Evolutionary conservation across 1,284 basidiomycete genomes (phyloP).

Genomic region (Cystobasidiaceae sp.): DNA sequence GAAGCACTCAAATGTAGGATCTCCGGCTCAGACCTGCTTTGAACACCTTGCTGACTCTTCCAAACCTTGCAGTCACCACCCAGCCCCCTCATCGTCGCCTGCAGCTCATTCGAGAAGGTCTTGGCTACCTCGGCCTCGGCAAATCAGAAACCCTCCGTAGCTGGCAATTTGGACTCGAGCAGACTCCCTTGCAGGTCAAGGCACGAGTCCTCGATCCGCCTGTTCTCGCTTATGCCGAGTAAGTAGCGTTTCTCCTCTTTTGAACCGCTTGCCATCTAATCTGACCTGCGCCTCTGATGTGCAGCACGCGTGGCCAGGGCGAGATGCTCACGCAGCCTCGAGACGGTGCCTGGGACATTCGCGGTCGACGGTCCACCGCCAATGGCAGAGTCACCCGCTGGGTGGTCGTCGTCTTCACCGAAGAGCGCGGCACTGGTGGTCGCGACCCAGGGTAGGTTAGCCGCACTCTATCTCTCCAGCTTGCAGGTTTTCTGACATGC

Average conservation of each 20-base stretch:
- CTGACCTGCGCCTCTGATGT: neutral
- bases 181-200: conserved; percentile 23
- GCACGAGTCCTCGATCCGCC: conserved; percentile 25
- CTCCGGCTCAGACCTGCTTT: neutral
- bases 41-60: neutral
- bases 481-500: neutral
- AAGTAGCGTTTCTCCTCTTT: neutral
- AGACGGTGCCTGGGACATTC: conserved; percentile 24
- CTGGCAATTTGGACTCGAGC: conserved; percentile 30
- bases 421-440: conserved; percentile 21
- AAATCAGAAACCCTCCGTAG: neutral
- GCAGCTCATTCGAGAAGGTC: conserved; percentile 22
- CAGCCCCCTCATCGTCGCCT: conserved; percentile 15
- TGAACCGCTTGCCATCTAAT: neutral
- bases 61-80: conserved; percentile 4
- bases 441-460: conserved; percentile 14
- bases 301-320: neutral
- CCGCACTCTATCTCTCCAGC: neutral
- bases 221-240: conserved; percentile 15
- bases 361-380: conserved; percentile 12
- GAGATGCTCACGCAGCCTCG: neutral
- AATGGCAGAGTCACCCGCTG: conserved; percentile 15
- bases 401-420: conserved; percentile 30
- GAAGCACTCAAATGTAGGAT: conserved; percentile 29
- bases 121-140: conserved; percentile 15